Evolutionary conservation across 495 filamentous ascomycete species (phyloP).

Genomic region (Penicillium ucsense): DNA sequence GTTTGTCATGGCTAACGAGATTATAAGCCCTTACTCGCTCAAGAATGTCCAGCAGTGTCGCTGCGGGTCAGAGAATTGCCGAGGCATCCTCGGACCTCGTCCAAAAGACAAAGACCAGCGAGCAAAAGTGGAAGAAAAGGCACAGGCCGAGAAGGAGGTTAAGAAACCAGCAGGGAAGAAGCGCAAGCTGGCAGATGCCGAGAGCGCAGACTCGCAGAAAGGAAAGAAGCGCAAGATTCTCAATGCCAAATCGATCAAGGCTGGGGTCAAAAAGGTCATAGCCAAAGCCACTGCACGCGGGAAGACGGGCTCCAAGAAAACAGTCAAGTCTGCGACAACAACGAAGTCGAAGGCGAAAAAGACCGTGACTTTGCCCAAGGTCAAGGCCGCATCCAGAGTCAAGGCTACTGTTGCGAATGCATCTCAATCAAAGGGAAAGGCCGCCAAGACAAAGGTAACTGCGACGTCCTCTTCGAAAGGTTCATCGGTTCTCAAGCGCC

Average conservation of each 20-base stretch:
- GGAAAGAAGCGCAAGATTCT: conserved; percentile 32
- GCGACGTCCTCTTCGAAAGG: conserved; percentile 9
- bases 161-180: conserved; percentile 29
- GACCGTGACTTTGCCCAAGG: conserved; percentile 20
- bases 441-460: conserved; percentile 13
- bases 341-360: conserved; percentile 9
- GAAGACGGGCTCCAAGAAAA: conserved; percentile 14
- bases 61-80: conserved; percentile 67
- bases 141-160: conserved; percentile 25
- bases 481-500: conserved; percentile 19
- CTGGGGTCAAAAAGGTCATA: conserved; percentile 29
- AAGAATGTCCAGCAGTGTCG: conserved; percentile 79
- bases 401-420: conserved; percentile 13
- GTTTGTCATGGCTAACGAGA: conserved; percentile 4
- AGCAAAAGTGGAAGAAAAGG: conserved; percentile 24
- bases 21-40: conserved; percentile 53
- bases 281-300: conserved; percentile 12
- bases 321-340: conserved; percentile 6
- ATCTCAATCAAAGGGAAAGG: not conserved
- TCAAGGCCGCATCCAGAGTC: conserved; percentile 14
- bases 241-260: conserved; percentile 24
- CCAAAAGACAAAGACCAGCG: conserved; percentile 45
- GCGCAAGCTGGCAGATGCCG: conserved; percentile 17
- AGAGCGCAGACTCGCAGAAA: conserved; percentile 12
- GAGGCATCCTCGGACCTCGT: conserved; percentile 68